Evolutionary conservation across 768 basidiomycete genomes (phyloP).

Genomic region (Suillus placidus): DNA sequence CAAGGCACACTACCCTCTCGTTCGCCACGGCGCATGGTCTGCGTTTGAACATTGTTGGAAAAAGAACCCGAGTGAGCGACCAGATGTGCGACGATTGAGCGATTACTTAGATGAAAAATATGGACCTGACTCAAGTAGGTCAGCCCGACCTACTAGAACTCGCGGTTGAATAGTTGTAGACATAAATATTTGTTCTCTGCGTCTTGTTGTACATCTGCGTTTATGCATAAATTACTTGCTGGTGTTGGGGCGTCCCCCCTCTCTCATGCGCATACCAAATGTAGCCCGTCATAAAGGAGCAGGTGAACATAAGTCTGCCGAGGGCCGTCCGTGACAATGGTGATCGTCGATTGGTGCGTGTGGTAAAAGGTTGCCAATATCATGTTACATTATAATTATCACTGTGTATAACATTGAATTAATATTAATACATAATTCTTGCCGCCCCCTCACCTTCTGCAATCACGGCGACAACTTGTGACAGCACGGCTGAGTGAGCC

Average conservation of each 20-base stretch:
- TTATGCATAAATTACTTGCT: not conserved
- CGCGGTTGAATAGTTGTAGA: not conserved
- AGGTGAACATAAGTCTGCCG: not conserved
- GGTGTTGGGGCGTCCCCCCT: not conserved
- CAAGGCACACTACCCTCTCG: not conserved
- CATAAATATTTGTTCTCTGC: not conserved
- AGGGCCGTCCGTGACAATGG: not conserved
- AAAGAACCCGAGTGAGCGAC: not conserved
- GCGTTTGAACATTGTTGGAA: not conserved
- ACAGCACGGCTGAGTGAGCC: too few species aligned
- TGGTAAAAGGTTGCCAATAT: too few species aligned
- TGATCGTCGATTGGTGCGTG: not conserved
- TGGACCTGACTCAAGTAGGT: not conserved
- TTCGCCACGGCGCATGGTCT: not conserved
- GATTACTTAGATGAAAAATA: not conserved
- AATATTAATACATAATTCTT: too few species aligned
- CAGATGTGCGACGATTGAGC: not conserved
- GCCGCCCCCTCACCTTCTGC: too few species aligned
- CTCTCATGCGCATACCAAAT: not conserved
- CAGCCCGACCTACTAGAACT: conserved; percentile 2
- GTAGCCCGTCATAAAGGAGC: not conserved
- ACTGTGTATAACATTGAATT: too few species aligned
- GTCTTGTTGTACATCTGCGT: not conserved
- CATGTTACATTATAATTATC: too few species aligned
- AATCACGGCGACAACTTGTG: too few species aligned